Base-by-base conservation (phyloP, 2,329 filamentous ascomycete genomes). In the Sarocladium brachiariae region DNA sequence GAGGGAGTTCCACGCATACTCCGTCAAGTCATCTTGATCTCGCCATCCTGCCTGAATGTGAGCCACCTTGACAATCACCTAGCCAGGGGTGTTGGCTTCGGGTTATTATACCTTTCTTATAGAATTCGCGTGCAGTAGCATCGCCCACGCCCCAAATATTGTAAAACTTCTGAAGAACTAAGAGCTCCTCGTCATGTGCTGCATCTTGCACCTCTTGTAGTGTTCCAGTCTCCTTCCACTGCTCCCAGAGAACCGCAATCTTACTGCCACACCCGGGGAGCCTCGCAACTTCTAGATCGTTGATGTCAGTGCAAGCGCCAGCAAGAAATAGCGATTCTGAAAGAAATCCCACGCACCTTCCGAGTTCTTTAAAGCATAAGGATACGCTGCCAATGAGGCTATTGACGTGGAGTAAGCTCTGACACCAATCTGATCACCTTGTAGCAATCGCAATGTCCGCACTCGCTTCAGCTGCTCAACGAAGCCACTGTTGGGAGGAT, bases 141-240 rank as follows among this genome's bases (percentile, higher is more conserved):
- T 86, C 84, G 0, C 87, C 92, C 1, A 96, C 89, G n/a, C 91
- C 92, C 87, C 89, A 96, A 52, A 96, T 95, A 4, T 86, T 75
- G 68, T 87, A 87, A 65, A 97, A 96, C 0, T 76, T 64, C 39
- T 80, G 74, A 3, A 96, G 68, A 1, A 83, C 74, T 18, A 74
- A 73, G 52, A 93, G 73, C 52, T 76, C 79, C 11, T 80, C 71
- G 57, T 95, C 83, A 1, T 70, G 67, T 48, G 85, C 77, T 1
- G 87, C 77, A 3, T 82, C 78, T 7, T 77, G 70, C 0, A 84
- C 83, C 21, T 88, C 87, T 31, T 73, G 63, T 4, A 95, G 70
- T 14, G 67, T 71, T 0, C 82, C 84, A 1, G 76, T 75, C 2
- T 72, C 61, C 11, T 68, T 80, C 76, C 84, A 96, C 62, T 96